A percentile compares a stretch with the other conserved stretches of the same genome.
Evolutionary conservation across 306 rosid genomes (phyloP).

Genomic region (Cajanus cajan): DNA sequence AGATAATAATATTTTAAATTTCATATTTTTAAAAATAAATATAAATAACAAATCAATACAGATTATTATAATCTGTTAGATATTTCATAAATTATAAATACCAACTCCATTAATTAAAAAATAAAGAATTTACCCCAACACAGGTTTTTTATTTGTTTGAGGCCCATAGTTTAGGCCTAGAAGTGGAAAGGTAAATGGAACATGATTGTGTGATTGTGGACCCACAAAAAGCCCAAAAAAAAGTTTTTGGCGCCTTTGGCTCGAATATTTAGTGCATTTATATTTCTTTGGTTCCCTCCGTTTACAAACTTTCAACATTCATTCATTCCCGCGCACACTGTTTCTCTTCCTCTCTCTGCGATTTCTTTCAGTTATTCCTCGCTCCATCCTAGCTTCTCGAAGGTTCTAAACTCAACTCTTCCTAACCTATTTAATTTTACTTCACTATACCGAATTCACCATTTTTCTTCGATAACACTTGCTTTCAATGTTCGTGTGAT

Average conservation of each 20-base stretch:
- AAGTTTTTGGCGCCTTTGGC: background rate
- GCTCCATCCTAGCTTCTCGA: constrained; percentile 11
- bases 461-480: background rate
- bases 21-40: no score
- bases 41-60: no score
- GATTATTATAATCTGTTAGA: no score
- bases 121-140: no score
- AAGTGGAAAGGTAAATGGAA: background rate
- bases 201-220: background rate
- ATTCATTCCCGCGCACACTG: constrained; percentile 34
- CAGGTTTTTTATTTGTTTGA: background rate
- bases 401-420: background rate
- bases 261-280: background rate
- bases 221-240: no score
- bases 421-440: background rate
- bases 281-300: constrained; percentile 5
- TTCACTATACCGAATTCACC: background rate
- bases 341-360: background rate
- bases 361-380: background rate
- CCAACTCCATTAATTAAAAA: no score
- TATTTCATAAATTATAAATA: no score
- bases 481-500: background rate
- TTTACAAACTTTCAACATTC: constrained; percentile 27
- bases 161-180: background rate
- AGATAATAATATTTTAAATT: no score